Percentiles rank a stretch among this genome's conserved stretches.
These are phyloP conservation scores for Globisporangium irregulare DNA, from an alignment of 352 stramenopile genomes.

Conservation along the genomic window DNA sequence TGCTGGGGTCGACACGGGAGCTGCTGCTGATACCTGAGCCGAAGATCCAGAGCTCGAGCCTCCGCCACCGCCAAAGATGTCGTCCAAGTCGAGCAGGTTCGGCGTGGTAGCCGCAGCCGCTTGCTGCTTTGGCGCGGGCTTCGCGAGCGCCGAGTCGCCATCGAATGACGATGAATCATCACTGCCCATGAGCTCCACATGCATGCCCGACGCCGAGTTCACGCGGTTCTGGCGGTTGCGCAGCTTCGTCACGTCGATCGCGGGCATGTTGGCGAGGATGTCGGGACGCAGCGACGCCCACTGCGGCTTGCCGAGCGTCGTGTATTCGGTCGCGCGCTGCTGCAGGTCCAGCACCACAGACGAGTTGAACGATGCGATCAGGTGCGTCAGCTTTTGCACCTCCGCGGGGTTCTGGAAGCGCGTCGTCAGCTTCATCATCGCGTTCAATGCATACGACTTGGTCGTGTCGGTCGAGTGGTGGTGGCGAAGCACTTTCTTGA, in stretches of 20 bases:
- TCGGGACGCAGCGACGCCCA: slow-evolving; percentile 78
- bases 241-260: slow-evolving; percentile 89
- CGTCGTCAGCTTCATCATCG: slow-evolving; percentile 95
- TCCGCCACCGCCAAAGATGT: slow-evolving; percentile 89
- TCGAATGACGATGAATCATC: slow-evolving; percentile 10
- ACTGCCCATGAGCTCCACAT: slow-evolving; percentile 85
- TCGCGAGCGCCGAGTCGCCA: slow-evolving; percentile 17
- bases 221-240: slow-evolving; percentile 60
- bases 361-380: slow-evolving; percentile 90
- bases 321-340: slow-evolving; percentile 95
- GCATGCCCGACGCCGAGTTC: slow-evolving; percentile 30
- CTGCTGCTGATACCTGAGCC: slow-evolving; percentile 25
- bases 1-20: slow-evolving; percentile 19
- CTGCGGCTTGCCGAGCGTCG: slow-evolving; percentile 78
- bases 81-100: slow-evolving; percentile 94
- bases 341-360: slow-evolving; percentile 96
- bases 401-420: slow-evolving; percentile 79
- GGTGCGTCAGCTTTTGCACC: slow-evolving; percentile 67
- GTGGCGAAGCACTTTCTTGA: slow-evolving; percentile 78
- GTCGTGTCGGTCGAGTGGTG: slow-evolving; percentile 82
- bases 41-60: slow-evolving; percentile 18
- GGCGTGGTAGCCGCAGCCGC: slow-evolving; percentile 19
- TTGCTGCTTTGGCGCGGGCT: slow-evolving; percentile 10
- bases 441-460: slow-evolving; percentile 82
- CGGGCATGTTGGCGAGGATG: slow-evolving; percentile 92